Evolutionary conservation across 768 basidiomycete genomes (phyloP).

Genomic region (Termitomyces sp.): DNA sequence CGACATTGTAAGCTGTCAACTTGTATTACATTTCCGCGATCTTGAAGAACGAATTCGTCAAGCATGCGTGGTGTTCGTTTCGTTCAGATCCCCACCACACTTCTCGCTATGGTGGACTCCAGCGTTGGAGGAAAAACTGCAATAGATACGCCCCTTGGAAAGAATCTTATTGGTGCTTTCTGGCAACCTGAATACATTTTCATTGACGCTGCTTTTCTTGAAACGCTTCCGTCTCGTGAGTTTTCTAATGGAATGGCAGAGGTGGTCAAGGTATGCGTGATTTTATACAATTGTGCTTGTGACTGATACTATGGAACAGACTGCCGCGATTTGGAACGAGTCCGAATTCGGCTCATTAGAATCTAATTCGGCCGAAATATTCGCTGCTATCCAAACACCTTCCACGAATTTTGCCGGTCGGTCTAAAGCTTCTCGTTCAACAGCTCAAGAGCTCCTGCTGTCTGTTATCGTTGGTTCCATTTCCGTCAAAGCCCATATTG

Average conservation of each 20-base stretch:
- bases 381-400: slow-evolving; percentile 75
- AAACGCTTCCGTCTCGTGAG: slow-evolving; percentile 86
- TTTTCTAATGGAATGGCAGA: slow-evolving; percentile 99
- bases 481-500: slow-evolving; percentile 94
- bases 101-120: slow-evolving; percentile 98
- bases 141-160: slow-evolving; percentile 97
- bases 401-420: slow-evolving; percentile 54
- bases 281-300: neutral
- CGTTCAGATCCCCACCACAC: slow-evolving; percentile 93
- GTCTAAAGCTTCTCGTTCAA: slow-evolving; percentile 58
- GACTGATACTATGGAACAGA: slow-evolving; percentile 40
- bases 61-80: slow-evolving; percentile 98
- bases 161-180: slow-evolving; percentile 97
- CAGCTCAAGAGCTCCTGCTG: slow-evolving; percentile 78
- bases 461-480: slow-evolving; percentile 91
- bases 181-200: slow-evolving; percentile 98
- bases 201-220: slow-evolving; percentile 94
- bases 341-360: slow-evolving; percentile 85
- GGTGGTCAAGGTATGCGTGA: slow-evolving; percentile 76
- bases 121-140: slow-evolving; percentile 98
- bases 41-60: slow-evolving; percentile 3
- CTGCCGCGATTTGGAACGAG: slow-evolving; percentile 98
- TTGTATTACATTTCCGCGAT: slow-evolving; percentile 1
- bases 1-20: slow-evolving; percentile 75
- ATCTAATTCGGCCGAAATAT: slow-evolving; percentile 77